phyloP scores from a whole-genome alignment of 2,329 filamentous ascomycete genomes.

The Alternaria sp. region DNA sequence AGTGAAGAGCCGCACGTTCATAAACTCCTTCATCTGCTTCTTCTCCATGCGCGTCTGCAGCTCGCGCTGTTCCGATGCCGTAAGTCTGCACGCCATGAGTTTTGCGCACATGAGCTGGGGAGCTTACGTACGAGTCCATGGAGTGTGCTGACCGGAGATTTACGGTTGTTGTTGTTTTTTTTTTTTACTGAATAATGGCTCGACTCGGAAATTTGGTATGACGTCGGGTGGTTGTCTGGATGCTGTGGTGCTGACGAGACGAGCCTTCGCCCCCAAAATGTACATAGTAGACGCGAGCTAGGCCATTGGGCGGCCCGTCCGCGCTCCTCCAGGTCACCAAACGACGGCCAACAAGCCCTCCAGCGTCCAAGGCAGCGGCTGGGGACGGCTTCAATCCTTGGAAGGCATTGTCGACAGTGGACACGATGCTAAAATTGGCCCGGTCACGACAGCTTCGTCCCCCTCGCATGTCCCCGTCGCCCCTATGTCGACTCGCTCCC shows the following conservation, averaged over 20 bases:
- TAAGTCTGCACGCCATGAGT: constrained; percentile 65
- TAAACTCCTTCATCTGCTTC: constrained; percentile 99
- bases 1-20: constrained; percentile 73
- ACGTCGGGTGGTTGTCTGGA: constrained; percentile 22
- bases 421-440: not conserved
- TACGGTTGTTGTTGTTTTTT: not conserved
- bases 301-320: constrained; percentile 21
- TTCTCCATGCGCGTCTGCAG: constrained; percentile 94
- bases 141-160: not conserved
- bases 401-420: not conserved
- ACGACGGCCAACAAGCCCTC: constrained; percentile 5
- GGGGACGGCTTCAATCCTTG: not conserved
- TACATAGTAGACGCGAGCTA: constrained; percentile 25
- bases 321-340: constrained; percentile 8
- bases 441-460: not conserved
- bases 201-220: constrained; percentile 16
- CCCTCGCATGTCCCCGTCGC: not conserved
- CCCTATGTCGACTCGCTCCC: constrained; percentile 21
- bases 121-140: constrained; percentile 51
- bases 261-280: constrained; percentile 37
- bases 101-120: not conserved
- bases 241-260: constrained; percentile 18
- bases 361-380: constrained; percentile 1
- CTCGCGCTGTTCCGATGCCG: constrained; percentile 83
- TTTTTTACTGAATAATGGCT: constrained; percentile 1